Percentiles rank a stretch among this genome's conserved stretches.
Evolutionary conservation across 2,329 filamentous ascomycete genomes (phyloP).

Genomic region (Pseudogymnoascus sp.): DNA sequence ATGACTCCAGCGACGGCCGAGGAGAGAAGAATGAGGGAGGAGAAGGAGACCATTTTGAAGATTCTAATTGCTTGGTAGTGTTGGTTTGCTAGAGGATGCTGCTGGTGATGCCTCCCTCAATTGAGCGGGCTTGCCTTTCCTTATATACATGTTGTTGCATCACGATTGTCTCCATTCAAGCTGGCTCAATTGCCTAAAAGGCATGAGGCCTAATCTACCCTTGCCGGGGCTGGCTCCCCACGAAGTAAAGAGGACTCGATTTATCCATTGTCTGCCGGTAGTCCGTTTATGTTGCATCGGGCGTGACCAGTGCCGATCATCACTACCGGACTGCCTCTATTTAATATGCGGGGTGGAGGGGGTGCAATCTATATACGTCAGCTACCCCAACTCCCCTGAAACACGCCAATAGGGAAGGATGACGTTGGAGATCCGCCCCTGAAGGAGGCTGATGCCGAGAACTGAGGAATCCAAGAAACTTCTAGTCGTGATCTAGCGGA

Average conservation of each 20-base stretch:
- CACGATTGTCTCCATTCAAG: not conserved
- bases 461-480: not conserved
- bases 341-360: slow-evolving; percentile 3
- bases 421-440: not conserved
- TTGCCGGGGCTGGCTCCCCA: not conserved
- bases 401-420: not conserved
- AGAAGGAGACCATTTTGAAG: slow-evolving; percentile 18
- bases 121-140: not conserved
- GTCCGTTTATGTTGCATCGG: slow-evolving; percentile 5
- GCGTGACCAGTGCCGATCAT: slow-evolving; percentile 4
- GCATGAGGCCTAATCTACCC: not conserved
- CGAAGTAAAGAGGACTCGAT: not conserved
- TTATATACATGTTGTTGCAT: not conserved
- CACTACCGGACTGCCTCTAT: not conserved
- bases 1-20: slow-evolving; percentile 13
- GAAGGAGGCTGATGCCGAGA: not conserved
- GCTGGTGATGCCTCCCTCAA: not conserved
- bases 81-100: not conserved
- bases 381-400: slow-evolving; percentile 4
- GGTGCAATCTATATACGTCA: slow-evolving; percentile 7
- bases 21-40: slow-evolving; percentile 16
- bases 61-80: not conserved
- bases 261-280: slow-evolving; percentile 4
- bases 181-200: slow-evolving; percentile 2
- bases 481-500: slow-evolving; percentile 1